These are phyloP conservation scores for Colletotrichum scovillei DNA, from an alignment of 2,329 filamentous ascomycete genomes.

Conservation along the genomic window DNA sequence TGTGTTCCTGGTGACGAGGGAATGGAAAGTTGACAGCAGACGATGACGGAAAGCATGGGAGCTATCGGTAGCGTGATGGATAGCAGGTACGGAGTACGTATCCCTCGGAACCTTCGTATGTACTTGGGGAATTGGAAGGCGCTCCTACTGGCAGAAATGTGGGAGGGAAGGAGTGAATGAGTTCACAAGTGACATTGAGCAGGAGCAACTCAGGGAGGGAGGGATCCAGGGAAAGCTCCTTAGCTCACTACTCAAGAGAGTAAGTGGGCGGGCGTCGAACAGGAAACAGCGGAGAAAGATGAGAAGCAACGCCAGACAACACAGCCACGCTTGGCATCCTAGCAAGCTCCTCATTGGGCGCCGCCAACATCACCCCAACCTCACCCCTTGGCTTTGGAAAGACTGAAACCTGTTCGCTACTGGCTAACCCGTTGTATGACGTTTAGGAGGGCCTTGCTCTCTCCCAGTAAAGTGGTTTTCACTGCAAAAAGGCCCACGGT, in stretches of 20 bases:
- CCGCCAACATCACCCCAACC: background rate
- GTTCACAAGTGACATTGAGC: too few species aligned
- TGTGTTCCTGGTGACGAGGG: too few species aligned
- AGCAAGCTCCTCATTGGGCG: conserved; percentile 17
- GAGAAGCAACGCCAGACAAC: conserved; percentile 31
- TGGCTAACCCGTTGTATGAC: conserved; percentile 29
- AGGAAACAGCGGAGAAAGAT: conserved; percentile 34
- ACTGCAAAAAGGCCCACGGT: background rate
- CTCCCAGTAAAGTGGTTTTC: background rate
- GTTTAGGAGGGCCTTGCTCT: conserved; percentile 10
- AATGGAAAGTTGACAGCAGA: background rate
- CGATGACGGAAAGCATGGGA: background rate
- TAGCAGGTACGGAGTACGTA: too few species aligned
- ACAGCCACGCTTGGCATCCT: conserved; percentile 34
- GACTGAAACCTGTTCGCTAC: conserved; percentile 32
- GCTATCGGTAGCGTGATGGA: too few species aligned
- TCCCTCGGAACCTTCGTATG: too few species aligned
- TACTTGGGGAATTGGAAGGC: background rate
- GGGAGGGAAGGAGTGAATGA: background rate
- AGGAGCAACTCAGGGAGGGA: background rate
- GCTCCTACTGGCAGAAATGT: background rate
- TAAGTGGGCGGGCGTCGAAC: background rate
- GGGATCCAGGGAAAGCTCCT: background rate
- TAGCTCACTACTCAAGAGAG: background rate
- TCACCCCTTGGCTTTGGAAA: conserved; percentile 7